A percentile compares a stretch with the other conserved stretches of the same genome.
These are phyloP conservation scores for Phytophthora aleatoria DNA, from an alignment of 352 stramenopile species.

Conservation along the genomic window DNA sequence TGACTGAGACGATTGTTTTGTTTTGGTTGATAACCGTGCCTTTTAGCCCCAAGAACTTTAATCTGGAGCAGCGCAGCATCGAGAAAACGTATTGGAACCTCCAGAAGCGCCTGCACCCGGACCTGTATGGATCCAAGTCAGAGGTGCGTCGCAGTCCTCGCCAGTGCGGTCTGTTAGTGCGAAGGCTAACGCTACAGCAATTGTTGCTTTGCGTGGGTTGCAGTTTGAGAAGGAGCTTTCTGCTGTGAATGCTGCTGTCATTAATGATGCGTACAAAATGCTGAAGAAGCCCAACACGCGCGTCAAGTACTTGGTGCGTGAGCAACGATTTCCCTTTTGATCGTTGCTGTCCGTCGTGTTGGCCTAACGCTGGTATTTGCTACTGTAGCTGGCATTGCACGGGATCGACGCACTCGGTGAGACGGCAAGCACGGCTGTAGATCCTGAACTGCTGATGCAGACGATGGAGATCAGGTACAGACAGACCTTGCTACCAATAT, in stretches of 20 bases:
- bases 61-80: constrained; percentile 78
- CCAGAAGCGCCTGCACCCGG: constrained; percentile 84
- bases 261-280: constrained; percentile 90
- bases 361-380: constrained; percentile 8
- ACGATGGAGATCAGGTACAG: constrained; percentile 86
- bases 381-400: constrained; percentile 67
- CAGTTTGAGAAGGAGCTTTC: constrained; percentile 86
- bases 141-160: constrained; percentile 43
- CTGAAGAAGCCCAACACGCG: constrained; percentile 86
- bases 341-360: not conserved
- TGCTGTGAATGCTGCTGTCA: constrained; percentile 73
- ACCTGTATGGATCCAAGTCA: constrained; percentile 87
- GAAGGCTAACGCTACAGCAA: constrained; percentile 1
- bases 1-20: constrained; percentile 11
- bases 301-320: constrained; percentile 80
- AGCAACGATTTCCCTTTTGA: not conserved
- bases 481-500: not conserved
- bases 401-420: constrained; percentile 84
- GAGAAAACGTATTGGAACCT: constrained; percentile 89
- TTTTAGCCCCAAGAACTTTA: constrained; percentile 78
- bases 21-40: not conserved
- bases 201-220: constrained; percentile 5
- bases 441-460: constrained; percentile 78
- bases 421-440: constrained; percentile 73
- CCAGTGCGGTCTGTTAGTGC: not conserved